A percentile compares a stretch with the other conserved stretches of the same genome.
These are phyloP conservation scores for Epichloe sibirici DNA, from an alignment of 2,329 filamentous ascomycete genomes.

Conservation along the genomic window DNA sequence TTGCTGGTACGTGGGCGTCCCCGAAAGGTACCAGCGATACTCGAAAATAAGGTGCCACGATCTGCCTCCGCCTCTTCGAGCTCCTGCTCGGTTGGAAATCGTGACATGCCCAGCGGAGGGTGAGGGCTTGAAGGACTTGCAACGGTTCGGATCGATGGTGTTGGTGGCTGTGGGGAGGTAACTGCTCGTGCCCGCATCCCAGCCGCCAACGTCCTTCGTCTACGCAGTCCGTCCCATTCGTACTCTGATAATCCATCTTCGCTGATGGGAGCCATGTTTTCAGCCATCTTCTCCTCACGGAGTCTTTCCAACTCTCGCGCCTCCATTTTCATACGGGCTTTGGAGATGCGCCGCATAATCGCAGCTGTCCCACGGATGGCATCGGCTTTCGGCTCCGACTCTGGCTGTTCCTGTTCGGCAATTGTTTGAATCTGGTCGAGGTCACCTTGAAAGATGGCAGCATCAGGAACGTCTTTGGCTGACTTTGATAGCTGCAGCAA, in stretches of 20 bases:
- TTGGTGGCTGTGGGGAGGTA: slow-evolving; percentile 14
- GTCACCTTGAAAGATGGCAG: slow-evolving; percentile 83
- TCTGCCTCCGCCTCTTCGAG: slow-evolving; percentile 36
- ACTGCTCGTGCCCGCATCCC: slow-evolving; percentile 17
- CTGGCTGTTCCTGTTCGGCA: slow-evolving; percentile 89
- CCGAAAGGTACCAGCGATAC: slow-evolving; percentile 42
- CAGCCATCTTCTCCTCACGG: slow-evolving; percentile 62
- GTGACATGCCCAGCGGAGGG: slow-evolving; percentile 63
- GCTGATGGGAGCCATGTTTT: slow-evolving; percentile 59
- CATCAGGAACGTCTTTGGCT: slow-evolving; percentile 90
- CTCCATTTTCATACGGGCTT: slow-evolving; percentile 64
- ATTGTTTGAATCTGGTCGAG: slow-evolving; percentile 92
- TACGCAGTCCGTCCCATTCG: slow-evolving; percentile 85
- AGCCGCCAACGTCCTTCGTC: slow-evolving; percentile 46
- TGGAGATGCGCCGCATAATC: slow-evolving; percentile 73
- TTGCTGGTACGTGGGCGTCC: slow-evolving; percentile 22
- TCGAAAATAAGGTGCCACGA: slow-evolving; percentile 37
- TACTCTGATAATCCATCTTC: slow-evolving; percentile 60
- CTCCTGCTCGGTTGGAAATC: slow-evolving; percentile 56
- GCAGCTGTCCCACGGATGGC: slow-evolving; percentile 85
- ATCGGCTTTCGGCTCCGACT: slow-evolving; percentile 91
- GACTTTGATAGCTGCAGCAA: slow-evolving; percentile 95
- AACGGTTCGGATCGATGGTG: slow-evolving; percentile 12
- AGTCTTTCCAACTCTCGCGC: slow-evolving; percentile 66
- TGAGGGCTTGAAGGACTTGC: slow-evolving; percentile 16